Conservation (phyloP, 768 basidiomycete genomes). For the Suillus weaverae region DNA sequence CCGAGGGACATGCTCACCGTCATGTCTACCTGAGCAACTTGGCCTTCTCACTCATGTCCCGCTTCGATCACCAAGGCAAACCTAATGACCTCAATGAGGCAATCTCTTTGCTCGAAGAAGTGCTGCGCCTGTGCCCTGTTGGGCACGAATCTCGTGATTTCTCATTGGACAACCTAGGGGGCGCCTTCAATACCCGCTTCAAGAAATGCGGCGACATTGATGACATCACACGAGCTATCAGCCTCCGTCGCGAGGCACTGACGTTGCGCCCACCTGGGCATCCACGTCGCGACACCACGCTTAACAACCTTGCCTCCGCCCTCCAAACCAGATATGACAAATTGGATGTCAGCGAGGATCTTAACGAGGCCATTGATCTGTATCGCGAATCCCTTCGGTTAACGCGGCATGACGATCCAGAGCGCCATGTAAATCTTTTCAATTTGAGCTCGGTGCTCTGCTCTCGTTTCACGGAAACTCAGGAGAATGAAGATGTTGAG, state of each 20-base stretch:
- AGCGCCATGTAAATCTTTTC: neutral
- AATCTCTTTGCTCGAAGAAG: neutral
- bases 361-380: neutral
- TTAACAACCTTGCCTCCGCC: neutral
- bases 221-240: neutral
- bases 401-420: neutral
- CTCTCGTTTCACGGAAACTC: neutral
- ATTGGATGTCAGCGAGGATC: neutral
- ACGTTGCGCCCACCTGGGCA: neutral
- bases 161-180: neutral
- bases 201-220: neutral
- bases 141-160: neutral
- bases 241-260: neutral
- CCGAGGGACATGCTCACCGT: neutral
- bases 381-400: neutral
- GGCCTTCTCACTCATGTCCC: accelerated
- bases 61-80: neutral
- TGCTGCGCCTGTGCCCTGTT: neutral
- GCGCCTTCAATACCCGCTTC: neutral
- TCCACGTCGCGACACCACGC: neutral
- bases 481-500: neutral
- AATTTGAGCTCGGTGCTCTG: neutral
- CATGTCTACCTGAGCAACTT: neutral
- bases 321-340: neutral
- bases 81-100: neutral